phyloP scores from a whole-genome alignment of 2,329 filamentous ascomycete genomes.

The Epichloe brachyelytri region DNA sequence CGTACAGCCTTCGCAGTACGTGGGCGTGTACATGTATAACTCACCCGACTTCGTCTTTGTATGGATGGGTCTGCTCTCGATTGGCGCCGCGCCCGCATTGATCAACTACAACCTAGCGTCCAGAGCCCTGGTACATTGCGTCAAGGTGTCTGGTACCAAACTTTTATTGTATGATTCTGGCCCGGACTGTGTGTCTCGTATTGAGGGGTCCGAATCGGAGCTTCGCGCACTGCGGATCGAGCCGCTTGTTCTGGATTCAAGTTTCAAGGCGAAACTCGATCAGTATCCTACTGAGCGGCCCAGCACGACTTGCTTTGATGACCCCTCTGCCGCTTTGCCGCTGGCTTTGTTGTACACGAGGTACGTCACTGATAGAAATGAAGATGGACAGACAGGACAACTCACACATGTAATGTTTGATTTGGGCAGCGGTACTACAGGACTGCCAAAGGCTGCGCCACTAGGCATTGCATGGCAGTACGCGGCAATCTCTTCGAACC shows the following conservation, averaged over 20 bases:
- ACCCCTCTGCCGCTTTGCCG: neutral
- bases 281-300: conserved; percentile 1
- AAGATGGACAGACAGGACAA: neutral
- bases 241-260: neutral
- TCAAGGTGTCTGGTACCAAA: conserved; percentile 1
- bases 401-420: neutral
- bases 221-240: neutral
- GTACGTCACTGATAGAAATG: neutral
- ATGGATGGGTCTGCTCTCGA: conserved; percentile 7
- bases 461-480: neutral
- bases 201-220: neutral
- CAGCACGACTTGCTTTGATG: conserved; percentile 3
- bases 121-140: conserved; percentile 2
- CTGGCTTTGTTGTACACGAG: conserved; percentile 4
- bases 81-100: conserved; percentile 5
- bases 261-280: neutral
- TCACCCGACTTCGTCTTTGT: conserved; percentile 5
- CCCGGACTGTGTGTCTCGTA: conserved; percentile 1
- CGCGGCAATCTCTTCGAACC: neutral
- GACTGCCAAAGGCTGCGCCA: conserved; percentile 3
- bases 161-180: conserved; percentile 3
- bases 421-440: conserved; percentile 4
- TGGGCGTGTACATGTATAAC: conserved; percentile 6
- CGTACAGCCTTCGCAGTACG: conserved; percentile 2
- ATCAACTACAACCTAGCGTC: conserved; percentile 6